Conservation (phyloP, 805 yeast genomes). For the Yamadazyma philogaea region DNA sequence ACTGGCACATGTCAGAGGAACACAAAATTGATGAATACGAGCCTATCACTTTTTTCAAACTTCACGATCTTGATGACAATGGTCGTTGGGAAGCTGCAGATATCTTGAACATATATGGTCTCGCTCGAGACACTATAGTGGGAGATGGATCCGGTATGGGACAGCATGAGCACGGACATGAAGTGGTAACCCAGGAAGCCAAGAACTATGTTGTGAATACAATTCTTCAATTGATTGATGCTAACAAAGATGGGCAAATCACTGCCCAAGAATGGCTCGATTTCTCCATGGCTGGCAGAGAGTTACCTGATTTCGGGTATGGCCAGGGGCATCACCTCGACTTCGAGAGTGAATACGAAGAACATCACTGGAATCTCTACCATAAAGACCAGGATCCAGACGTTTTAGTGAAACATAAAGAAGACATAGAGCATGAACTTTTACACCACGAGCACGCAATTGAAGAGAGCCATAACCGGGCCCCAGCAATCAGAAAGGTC, state of each 20-base stretch:
- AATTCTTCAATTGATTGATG: slow-evolving; percentile 61
- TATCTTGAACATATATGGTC: slow-evolving; percentile 77
- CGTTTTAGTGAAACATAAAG: slow-evolving; percentile 74
- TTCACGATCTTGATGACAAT: slow-evolving; percentile 69
- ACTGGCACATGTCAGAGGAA: slow-evolving; percentile 89
- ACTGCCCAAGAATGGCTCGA: slow-evolving; percentile 66
- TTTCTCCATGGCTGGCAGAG: slow-evolving; percentile 60
- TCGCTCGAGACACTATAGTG: slow-evolving; percentile 64
- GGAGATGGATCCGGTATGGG: slow-evolving; percentile 94
- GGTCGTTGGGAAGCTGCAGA: slow-evolving; percentile 59
- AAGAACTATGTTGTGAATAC: slow-evolving; percentile 53
- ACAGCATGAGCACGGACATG: slow-evolving; percentile 61
- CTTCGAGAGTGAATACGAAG: slow-evolving; percentile 89
- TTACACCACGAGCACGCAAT: slow-evolving; percentile 84
- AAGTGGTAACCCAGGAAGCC: slow-evolving; percentile 48
- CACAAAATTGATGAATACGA: slow-evolving; percentile 76
- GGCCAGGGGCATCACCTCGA: slow-evolving; percentile 95
- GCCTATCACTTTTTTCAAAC: slow-evolving; percentile 67
- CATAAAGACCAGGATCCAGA: slow-evolving; percentile 81
- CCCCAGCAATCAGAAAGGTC: slow-evolving; percentile 26
- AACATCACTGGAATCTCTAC: slow-evolving; percentile 88
- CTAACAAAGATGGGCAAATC: slow-evolving; percentile 61
- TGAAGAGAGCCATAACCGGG: slow-evolving; percentile 48
- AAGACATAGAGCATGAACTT: slow-evolving; percentile 84
- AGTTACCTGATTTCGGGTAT: slow-evolving; percentile 85